A percentile compares a stretch with the other conserved stretches of the same genome.
These are phyloP conservation scores for Penicillium robsamsonii DNA, from an alignment of 495 filamentous ascomycete species.

Conservation along the genomic window DNA sequence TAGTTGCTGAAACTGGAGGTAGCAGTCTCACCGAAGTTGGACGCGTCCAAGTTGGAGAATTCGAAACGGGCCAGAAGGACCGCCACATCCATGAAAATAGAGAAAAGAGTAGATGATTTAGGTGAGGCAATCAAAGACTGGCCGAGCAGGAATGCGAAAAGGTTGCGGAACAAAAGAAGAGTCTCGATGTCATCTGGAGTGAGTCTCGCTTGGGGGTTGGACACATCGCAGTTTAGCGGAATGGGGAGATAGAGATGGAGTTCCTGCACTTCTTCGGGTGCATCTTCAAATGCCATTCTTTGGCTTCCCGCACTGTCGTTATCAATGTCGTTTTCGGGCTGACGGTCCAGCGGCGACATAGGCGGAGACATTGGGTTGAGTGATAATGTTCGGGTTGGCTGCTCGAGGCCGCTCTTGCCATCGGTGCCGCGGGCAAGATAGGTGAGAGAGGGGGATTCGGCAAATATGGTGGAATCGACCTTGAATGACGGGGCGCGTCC, in stretches of 20 bases:
- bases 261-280: slow-evolving; percentile 47
- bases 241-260: slow-evolving; percentile 71
- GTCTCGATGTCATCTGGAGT: slow-evolving; percentile 60
- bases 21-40: slow-evolving; percentile 78
- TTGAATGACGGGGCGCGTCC: slow-evolving; percentile 74
- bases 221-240: slow-evolving; percentile 49
- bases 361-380: slow-evolving; percentile 44
- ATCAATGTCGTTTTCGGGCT: slow-evolving; percentile 36
- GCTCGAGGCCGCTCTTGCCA: slow-evolving; percentile 40
- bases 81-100: slow-evolving; percentile 70
- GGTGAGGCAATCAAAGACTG: slow-evolving; percentile 78
- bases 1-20: slow-evolving; percentile 72
- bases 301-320: slow-evolving; percentile 44
- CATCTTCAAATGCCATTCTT: slow-evolving; percentile 45
- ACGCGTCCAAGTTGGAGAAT: slow-evolving; percentile 77
- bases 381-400: slow-evolving; percentile 40
- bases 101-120: slow-evolving; percentile 64
- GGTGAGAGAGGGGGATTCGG: slow-evolving; percentile 66
- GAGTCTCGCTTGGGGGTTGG: slow-evolving; percentile 36
- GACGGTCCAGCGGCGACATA: slow-evolving; percentile 33
- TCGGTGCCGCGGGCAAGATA: slow-evolving; percentile 66
- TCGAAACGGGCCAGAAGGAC: slow-evolving; percentile 67
- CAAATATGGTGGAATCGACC: slow-evolving; percentile 67
- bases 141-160: slow-evolving; percentile 84
- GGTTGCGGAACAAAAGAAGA: slow-evolving; percentile 76